Evolutionary conservation across 805 yeast genomes (phyloP).

Genomic region (Candida ficus): DNA sequence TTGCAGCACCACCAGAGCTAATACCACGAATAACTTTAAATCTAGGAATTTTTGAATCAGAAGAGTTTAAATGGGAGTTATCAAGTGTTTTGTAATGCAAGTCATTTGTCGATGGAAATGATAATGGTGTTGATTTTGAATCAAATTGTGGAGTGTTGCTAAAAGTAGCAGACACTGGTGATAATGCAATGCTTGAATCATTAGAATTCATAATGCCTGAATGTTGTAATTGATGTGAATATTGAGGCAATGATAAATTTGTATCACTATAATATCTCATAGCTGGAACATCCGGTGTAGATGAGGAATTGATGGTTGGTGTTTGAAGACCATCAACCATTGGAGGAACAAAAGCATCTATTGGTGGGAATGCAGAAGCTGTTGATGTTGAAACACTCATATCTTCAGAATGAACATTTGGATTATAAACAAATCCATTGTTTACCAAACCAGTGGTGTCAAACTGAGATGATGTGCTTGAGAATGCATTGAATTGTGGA

Average conservation of each 20-base stretch:
- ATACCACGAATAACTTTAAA: conserved; percentile 51
- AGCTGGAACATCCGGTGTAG: background rate
- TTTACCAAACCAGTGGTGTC: background rate
- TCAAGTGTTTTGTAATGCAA: background rate
- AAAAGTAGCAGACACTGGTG: conserved; percentile 15
- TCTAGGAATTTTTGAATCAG: background rate
- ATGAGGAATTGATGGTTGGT: background rate
- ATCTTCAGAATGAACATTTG: background rate
- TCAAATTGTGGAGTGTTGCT: conserved; percentile 2
- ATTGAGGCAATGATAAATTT: background rate
- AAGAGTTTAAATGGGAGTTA: background rate
- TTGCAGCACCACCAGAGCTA: conserved; percentile 52
- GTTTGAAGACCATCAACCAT: background rate
- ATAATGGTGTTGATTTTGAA: conserved; percentile 7
- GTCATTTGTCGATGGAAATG: background rate
- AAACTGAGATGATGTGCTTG: background rate
- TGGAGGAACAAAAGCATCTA: conserved; percentile 19
- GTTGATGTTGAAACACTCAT: background rate
- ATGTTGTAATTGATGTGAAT: background rate
- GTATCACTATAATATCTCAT: background rate
- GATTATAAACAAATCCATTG: background rate
- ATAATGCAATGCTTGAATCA: conserved; percentile 12
- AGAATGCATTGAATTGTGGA: background rate
- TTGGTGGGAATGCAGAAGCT: conserved; percentile 16
- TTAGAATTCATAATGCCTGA: conserved; percentile 1